These are phyloP conservation scores for Naumovozyma castellii DNA, from an alignment of 805 yeast species.

Conservation along the genomic window DNA sequence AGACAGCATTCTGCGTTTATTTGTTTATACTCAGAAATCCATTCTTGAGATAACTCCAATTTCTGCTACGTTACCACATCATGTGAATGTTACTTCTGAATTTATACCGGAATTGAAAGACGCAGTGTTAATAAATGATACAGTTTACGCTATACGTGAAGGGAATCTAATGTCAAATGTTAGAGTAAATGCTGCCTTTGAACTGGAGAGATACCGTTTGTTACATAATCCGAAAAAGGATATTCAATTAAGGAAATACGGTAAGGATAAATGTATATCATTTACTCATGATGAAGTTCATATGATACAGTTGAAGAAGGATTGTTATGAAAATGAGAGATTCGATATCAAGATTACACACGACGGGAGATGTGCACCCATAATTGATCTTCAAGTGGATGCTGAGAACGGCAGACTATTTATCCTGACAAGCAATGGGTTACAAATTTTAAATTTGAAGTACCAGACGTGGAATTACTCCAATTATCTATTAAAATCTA, in stretches of 20 bases:
- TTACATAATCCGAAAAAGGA: slow-evolving; percentile 3
- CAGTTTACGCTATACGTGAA: too few species aligned
- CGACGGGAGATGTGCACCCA: neutral
- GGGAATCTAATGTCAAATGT: too few species aligned
- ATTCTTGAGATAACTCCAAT: too few species aligned
- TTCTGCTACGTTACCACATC: too few species aligned
- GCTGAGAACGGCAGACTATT: neutral
- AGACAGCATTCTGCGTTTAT: too few species aligned
- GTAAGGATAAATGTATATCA: slow-evolving; percentile 3
- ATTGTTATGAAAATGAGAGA: neutral
- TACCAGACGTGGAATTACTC: slow-evolving; percentile 16
- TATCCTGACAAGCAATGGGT: slow-evolving; percentile 17
- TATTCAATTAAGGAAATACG: slow-evolving; percentile 7
- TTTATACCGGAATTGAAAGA: too few species aligned
- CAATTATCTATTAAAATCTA: slow-evolving; percentile 18
- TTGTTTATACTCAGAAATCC: too few species aligned
- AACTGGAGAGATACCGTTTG: too few species aligned
- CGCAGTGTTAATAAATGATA: too few species aligned
- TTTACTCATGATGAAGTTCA: slow-evolving; percentile 8
- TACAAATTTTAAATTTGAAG: slow-evolving; percentile 14
- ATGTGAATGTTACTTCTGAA: too few species aligned
- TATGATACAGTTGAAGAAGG: neutral
- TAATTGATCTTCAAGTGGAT: neutral
- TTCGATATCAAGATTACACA: neutral
- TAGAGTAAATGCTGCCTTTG: too few species aligned